These are phyloP conservation scores for Plenodomus lindquistii DNA, from an alignment of 2,329 filamentous ascomycete genomes.

Conservation along the genomic window DNA sequence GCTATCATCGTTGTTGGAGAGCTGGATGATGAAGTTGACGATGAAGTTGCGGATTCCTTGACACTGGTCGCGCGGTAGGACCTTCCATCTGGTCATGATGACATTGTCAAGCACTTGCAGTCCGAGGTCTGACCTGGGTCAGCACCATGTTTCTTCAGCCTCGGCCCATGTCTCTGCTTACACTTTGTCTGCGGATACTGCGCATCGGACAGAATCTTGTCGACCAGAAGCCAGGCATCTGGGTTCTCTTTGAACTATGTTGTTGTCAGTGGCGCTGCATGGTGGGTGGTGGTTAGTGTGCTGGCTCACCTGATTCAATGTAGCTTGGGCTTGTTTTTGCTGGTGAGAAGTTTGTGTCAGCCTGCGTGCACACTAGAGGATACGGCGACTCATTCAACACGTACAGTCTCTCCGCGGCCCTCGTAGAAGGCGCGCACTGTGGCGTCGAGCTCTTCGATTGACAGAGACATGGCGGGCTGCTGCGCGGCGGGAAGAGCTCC, in stretches of 20 bases:
- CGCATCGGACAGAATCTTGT: slow-evolving; percentile 92
- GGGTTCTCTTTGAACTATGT: slow-evolving; percentile 96
- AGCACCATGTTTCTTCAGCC: slow-evolving; percentile 28
- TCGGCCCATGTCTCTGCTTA: slow-evolving; percentile 50
- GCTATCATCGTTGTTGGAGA: slow-evolving; percentile 86
- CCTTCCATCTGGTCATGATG: slow-evolving; percentile 99
- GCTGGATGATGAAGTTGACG: slow-evolving; percentile 96
- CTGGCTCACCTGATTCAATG: slow-evolving; percentile 80
- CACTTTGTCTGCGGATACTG: slow-evolving; percentile 97
- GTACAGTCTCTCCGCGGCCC: slow-evolving; percentile 88
- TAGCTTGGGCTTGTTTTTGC: slow-evolving; percentile 95
- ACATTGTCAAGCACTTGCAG: slow-evolving; percentile 97
- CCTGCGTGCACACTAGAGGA: slow-evolving; percentile 35
- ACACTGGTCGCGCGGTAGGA: slow-evolving; percentile 92
- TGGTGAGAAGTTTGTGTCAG: slow-evolving; percentile 51
- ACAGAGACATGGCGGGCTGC: slow-evolving; percentile 60
- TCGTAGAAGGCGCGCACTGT: slow-evolving; percentile 98
- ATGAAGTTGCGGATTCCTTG: slow-evolving; percentile 99
- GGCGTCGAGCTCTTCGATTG: slow-evolving; percentile 93
- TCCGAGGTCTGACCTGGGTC: slow-evolving; percentile 70
- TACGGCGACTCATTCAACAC: slow-evolving; percentile 37
- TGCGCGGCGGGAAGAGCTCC: slow-evolving; percentile 40
- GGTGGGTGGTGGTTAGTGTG: slow-evolving; percentile 7
- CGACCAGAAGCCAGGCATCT: slow-evolving; percentile 95
- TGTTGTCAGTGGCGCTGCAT: slow-evolving; percentile 16